Base-by-base conservation (phyloP, 2,329 filamentous ascomycete species). In the Fusarium xylarioides region DNA sequence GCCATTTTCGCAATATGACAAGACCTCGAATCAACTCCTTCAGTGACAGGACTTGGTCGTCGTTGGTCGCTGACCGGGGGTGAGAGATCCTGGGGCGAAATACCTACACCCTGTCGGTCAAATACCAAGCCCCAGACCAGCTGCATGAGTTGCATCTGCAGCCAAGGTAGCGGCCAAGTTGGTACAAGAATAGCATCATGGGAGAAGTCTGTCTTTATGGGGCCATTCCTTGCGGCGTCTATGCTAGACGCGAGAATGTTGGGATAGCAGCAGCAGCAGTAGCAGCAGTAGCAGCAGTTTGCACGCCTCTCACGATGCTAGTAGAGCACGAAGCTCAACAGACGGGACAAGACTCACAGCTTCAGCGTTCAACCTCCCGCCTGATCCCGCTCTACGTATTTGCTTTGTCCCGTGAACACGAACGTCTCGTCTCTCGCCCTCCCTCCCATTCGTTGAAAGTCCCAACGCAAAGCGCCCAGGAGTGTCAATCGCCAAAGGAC, bases 141-240 rank as follows among this genome's bases (percentile, higher is more conserved):
- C 71, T 74, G 68, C 71, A 74, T 57, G 59, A 71, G 62, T 34
- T 73, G 61, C 52, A 65, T 32, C 49, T 71, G 42, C 67, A 68
- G 52, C 68, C 68, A 70, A 61, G 62, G 30, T 40, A 42, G 23
- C 37, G 54, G 49, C 57, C 47, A 57, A 61, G 67, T 44, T 62
- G 71, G 38, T 63, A 73, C 52, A 69, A 74, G 63, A 74, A 74
- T 74, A 74, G 71, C 65, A 74, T 70, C 71, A 66, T 34, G 42
- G 54, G 65, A 49, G 42, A 49, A 67, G 47, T 54, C 47, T n/a
- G 18, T 63, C 19, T 34, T 57, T 28, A 42, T 32, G 52, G 50
- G 66, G 40, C 26, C 46, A 59, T 50, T 34, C 63, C 52, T 43
- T 61, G 43, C 53, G 53, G 68, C 71, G 71, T 74, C 59, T 74